These are phyloP conservation scores for Penicillium subrubescens DNA, from an alignment of 495 filamentous ascomycete genomes.

Conservation along the genomic window DNA sequence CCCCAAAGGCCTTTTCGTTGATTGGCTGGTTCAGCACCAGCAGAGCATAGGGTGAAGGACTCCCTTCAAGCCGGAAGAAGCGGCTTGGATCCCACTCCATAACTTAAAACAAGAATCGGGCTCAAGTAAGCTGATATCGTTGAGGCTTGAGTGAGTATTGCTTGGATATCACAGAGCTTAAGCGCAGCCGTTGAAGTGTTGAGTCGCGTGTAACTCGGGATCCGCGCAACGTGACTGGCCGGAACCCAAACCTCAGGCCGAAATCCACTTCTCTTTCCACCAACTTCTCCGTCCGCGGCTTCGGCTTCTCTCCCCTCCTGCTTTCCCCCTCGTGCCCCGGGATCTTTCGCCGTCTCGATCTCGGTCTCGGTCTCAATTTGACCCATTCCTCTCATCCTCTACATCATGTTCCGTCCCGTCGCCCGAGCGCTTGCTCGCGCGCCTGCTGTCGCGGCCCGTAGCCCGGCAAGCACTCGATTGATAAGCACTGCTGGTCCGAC, in stretches of 20 bases:
- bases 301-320: slow-evolving; percentile 12
- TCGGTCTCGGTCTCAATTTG: slow-evolving; percentile 8
- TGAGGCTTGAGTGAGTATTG: neutral
- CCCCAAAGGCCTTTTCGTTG: slow-evolving; percentile 46
- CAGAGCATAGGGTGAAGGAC: slow-evolving; percentile 55
- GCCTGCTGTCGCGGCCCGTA: slow-evolving; percentile 42
- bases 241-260: slow-evolving; percentile 28
- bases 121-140: neutral
- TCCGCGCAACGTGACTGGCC: slow-evolving; percentile 34
- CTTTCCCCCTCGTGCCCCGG: slow-evolving; percentile 14
- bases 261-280: slow-evolving; percentile 30
- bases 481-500: slow-evolving; percentile 68
- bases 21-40: slow-evolving; percentile 75
- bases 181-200: slow-evolving; percentile 1
- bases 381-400: slow-evolving; percentile 15
- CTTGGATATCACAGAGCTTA: neutral
- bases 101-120: neutral
- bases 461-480: slow-evolving; percentile 57
- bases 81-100: slow-evolving; percentile 57
- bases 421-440: slow-evolving; percentile 57
- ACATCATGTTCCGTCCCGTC: slow-evolving; percentile 64
- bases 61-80: slow-evolving; percentile 44
- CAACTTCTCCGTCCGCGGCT: slow-evolving; percentile 25
- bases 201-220: slow-evolving; percentile 17
- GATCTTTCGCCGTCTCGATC: slow-evolving; percentile 17